Evolutionary conservation across 108 stramenopile species (phyloP), one percentile per base, ranked within the genome.

Genomic region (Skeletonema marinoi): DNA sequence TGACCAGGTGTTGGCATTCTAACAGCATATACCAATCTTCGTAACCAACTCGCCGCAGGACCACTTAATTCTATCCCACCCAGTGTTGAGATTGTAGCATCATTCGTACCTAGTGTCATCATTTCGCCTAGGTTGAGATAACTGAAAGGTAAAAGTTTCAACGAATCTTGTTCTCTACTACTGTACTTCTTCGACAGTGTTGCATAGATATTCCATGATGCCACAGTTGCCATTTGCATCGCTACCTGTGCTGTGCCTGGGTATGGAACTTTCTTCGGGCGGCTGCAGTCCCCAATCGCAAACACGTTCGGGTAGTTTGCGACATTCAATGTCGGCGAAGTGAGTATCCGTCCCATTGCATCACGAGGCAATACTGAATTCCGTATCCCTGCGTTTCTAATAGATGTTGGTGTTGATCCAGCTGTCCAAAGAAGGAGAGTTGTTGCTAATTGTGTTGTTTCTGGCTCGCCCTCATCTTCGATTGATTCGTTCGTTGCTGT

Each of bases 1-100:
- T 89, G 88, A 17, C 71, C 71, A 13, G 60, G 65, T 7, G 94
- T 95, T 17, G 94, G 94, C 92, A 93, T 93, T 54, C 94, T 85
- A 25, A 89, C 84, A 36, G 87, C 88, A 62, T 95, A 95, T 19
- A 95, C 84, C 21, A 81, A 79, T 44, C 93, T 68, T 65, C 93
- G 65, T 8, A 89, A 71, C 60, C 89, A 76, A 41, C 89, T 88
- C 9, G 89, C 88, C 11, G 82, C 78, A 29, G 87, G 81, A 6
- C 90, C 92, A 51, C 75, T 73, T 12, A 93, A 60, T 54, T 87
- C 83, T n/a, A 93, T 63, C n/a, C 91, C 91, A 36, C 87, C 87
- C 13, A 95, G 75, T 17, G 78, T 74, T n/a, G 85, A 86, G 41
- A 90, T 78, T 1, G 87, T 82, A 0, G 89, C 89, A 66, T 81